Base-by-base conservation (phyloP, 148 eudicot genomes). In the Selenicereus undatus region DNA sequence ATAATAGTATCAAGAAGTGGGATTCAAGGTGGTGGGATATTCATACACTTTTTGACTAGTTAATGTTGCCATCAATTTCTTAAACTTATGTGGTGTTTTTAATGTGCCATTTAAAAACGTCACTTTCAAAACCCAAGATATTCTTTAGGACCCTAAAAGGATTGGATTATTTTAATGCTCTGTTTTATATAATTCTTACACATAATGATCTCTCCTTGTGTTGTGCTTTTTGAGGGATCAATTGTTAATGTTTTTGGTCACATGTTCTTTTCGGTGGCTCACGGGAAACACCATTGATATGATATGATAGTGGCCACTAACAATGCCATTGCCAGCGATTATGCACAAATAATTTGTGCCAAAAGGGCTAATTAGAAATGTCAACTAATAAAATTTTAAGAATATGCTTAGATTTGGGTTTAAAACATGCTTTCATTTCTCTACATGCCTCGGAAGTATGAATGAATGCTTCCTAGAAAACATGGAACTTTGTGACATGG, bases 31-130 rank as follows among this genome's bases (percentile, higher is more conserved):
- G 54, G 10, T 73, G 10, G 30, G 45, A 43, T 22, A 56, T 17
- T 56, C 62, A 18, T 56, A 17, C 5, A 5, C 20, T 69, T 81
- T 69, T 81, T 76, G 82, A 80, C 82, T 80, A 43, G 36, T 74
- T 43, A 26, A 62, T 56, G 54, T 80, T 72, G 76, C 24, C 70
- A 51, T 80, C 13, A 48, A 4, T 48, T 8, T 48, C 52, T 48
- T 10, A 10, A 48, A 48, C 1, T 12, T 8, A 48, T 11, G 14
- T 10, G 52, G 52, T 48, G 5, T 48, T 48, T 48, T 48, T 48
- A 48, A 48, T 48, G 12, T 48, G 52, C 52, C 14, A 48, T 48
- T 48, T 48, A 2, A 56, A 56, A 56, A 18, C 3, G n/a, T 56
- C 68, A 36, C 48, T 30, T 51, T 71, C 75, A 54, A 50, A 52